phyloP scores from a whole-genome alignment of 768 basidiomycete genomes.

The Hygrophoropsis aurantiaca region DNA sequence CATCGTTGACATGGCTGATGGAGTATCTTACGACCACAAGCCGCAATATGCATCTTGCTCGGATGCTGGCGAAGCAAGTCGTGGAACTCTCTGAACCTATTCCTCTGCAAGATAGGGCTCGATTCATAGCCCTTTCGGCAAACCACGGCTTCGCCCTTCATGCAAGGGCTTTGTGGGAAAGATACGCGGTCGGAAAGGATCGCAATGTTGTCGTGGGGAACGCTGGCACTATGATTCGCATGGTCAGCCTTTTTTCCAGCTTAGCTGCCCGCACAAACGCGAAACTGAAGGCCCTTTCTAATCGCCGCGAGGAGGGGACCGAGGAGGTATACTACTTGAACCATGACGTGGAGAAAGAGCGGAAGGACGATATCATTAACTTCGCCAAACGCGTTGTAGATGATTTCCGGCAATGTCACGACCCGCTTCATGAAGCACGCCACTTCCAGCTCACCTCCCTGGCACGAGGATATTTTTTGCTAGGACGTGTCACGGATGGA shows the following conservation, averaged over 20 bases:
- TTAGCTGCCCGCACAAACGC: conserved; percentile 19
- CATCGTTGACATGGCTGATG: conserved; percentile 54
- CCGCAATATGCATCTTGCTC: conserved; percentile 44
- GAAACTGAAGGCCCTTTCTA: conserved; percentile 8
- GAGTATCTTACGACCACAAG: conserved; percentile 37
- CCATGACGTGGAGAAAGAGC: conserved; percentile 4
- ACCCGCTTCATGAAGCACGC: conserved; percentile 45
- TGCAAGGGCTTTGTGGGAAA: conserved; percentile 59
- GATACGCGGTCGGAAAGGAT: conserved; percentile 45
- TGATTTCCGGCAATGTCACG: conserved; percentile 42
- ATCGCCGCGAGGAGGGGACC: neutral
- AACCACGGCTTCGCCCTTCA: conserved; percentile 44
- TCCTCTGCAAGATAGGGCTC: conserved; percentile 43
- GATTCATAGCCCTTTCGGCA: conserved; percentile 49
- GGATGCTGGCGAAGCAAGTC: conserved; percentile 50
- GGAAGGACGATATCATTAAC: conserved; percentile 22
- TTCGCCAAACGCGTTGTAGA: conserved; percentile 49
- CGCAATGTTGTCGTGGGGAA: conserved; percentile 42
- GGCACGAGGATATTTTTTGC: conserved; percentile 61
- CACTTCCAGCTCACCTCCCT: conserved; percentile 58
- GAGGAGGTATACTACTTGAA: conserved; percentile 1
- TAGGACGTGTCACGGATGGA: conserved; percentile 48
- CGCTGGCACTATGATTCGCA: conserved; percentile 38
- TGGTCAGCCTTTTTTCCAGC: conserved; percentile 42
- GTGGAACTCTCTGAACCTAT: conserved; percentile 41